Evolutionary conservation across 345 rosid genomes (phyloP).

Genomic region (Eucalyptus urophylla): DNA sequence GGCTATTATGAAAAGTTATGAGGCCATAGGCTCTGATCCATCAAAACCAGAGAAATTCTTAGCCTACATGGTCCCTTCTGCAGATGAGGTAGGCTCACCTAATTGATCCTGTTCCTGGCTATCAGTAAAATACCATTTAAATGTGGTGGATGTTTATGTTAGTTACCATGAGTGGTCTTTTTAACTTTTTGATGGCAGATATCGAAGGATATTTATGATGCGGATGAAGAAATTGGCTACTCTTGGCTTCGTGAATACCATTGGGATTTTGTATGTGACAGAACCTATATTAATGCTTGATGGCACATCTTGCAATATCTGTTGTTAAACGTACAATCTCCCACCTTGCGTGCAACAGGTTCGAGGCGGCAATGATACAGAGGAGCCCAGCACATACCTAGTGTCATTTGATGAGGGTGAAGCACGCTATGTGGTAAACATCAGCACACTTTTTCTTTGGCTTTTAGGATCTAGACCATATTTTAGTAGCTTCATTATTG

Average conservation of each 20-base stretch:
- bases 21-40: constrained; percentile 56
- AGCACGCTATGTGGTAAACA: constrained; percentile 74
- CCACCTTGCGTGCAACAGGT: constrained; percentile 29
- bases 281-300: neutral
- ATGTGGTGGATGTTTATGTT: neutral
- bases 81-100: constrained; percentile 53
- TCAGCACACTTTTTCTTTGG: neutral
- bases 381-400: constrained; percentile 66
- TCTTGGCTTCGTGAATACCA: constrained; percentile 89
- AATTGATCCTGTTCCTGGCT: neutral
- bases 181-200: constrained; percentile 31
- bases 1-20: constrained; percentile 94
- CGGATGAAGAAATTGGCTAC: constrained; percentile 64
- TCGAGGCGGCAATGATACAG: constrained; percentile 44
- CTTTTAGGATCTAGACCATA: neutral
- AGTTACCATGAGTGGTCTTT: neutral
- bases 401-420: constrained; percentile 66
- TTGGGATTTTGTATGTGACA: constrained; percentile 73
- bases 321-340: neutral
- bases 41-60: constrained; percentile 71
- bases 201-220: constrained; percentile 69
- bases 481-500: neutral
- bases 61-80: constrained; percentile 84
- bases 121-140: neutral
- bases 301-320: neutral